Percentiles rank a stretch among this genome's conserved stretches.
These are phyloP conservation scores for Cokeromyces recurvatus DNA, from an alignment of 371 early-diverging fungal species.

Conservation along the genomic window DNA sequence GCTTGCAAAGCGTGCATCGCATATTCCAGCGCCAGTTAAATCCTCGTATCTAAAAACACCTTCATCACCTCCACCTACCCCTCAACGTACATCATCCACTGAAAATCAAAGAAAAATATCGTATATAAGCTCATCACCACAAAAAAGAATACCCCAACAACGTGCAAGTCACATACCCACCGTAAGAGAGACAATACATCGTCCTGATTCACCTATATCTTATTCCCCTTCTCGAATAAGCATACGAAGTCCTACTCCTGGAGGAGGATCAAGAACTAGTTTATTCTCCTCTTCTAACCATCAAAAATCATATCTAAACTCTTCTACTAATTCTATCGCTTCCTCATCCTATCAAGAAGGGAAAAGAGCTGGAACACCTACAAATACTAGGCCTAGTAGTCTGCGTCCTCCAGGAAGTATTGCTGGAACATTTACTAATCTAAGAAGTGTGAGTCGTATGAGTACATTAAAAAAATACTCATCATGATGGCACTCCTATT, in stretches of 20 bases:
- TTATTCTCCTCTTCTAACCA: neutral
- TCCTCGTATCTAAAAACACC: constrained; percentile 1
- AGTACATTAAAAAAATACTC: constrained; percentile 18
- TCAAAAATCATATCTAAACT: neutral
- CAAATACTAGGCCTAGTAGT: constrained; percentile 10
- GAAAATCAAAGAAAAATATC: too few relatives aligned
- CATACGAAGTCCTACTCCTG: constrained; percentile 14
- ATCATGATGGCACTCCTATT: too few relatives aligned
- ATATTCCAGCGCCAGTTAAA: constrained; percentile 40
- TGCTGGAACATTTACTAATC: too few relatives aligned
- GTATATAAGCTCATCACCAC: neutral
- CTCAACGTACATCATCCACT: neutral
- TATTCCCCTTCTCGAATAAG: constrained; percentile 14
- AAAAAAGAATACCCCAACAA: constrained; percentile 11
- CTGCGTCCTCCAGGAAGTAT: constrained; percentile 18
- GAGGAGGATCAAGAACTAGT: constrained; percentile 13
- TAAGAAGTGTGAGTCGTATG: constrained; percentile 22
- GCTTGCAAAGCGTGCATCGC: constrained; percentile 41
- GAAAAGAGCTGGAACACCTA: constrained; percentile 9
- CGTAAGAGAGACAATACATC: constrained; percentile 13
- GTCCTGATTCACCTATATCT: constrained; percentile 9
- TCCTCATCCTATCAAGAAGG: too few relatives aligned
- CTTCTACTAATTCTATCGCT: neutral
- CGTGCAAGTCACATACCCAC: constrained; percentile 38
- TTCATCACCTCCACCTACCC: constrained; percentile 26